These are phyloP conservation scores for Ananas comosus DNA, from an alignment of 176 grass and related monocot species.

Conservation along the genomic window DNA sequence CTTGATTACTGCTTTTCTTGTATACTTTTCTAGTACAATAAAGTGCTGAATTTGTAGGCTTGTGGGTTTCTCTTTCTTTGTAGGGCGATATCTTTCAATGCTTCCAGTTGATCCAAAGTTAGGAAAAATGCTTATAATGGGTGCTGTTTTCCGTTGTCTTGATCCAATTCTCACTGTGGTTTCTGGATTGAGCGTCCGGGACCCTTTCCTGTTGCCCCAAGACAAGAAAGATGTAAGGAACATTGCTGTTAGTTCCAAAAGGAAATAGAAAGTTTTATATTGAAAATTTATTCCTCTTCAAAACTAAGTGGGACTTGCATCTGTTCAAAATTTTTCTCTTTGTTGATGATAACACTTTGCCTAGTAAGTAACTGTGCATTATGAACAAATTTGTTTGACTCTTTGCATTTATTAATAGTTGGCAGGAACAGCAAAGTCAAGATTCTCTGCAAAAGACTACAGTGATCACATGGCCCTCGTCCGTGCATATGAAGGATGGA, in stretches of 20 bases:
- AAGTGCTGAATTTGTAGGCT: neutral
- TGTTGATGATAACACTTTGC: too few species aligned
- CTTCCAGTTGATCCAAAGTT: conserved; percentile 97
- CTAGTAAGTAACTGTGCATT: too few species aligned
- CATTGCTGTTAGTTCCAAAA: conserved; percentile 3
- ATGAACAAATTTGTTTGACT: conserved; percentile 8
- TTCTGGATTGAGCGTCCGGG: conserved; percentile 76
- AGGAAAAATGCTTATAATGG: conserved; percentile 99
- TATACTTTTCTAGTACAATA: neutral
- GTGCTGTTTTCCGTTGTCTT: conserved; percentile 81
- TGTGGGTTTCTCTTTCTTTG: conserved; percentile 26
- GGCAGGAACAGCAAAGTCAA: conserved; percentile 94
- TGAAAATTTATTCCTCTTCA: too few species aligned
- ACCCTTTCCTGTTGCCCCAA: conserved; percentile 88
- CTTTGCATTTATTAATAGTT: conserved; percentile 36
- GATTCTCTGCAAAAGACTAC: conserved; percentile 95
- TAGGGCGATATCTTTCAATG: conserved; percentile 82
- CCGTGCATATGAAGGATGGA: conserved; percentile 95
- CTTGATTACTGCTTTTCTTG: neutral
- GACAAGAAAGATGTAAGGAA: conserved; percentile 90
- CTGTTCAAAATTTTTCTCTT: too few species aligned
- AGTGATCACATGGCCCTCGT: conserved; percentile 99
- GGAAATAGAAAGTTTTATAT: too few species aligned
- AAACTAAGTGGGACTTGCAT: too few species aligned
- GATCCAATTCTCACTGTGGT: conserved; percentile 88